These are phyloP conservation scores for Lasiosphaeria ovina DNA, from an alignment of 495 filamentous ascomycete species.

Conservation along the genomic window DNA sequence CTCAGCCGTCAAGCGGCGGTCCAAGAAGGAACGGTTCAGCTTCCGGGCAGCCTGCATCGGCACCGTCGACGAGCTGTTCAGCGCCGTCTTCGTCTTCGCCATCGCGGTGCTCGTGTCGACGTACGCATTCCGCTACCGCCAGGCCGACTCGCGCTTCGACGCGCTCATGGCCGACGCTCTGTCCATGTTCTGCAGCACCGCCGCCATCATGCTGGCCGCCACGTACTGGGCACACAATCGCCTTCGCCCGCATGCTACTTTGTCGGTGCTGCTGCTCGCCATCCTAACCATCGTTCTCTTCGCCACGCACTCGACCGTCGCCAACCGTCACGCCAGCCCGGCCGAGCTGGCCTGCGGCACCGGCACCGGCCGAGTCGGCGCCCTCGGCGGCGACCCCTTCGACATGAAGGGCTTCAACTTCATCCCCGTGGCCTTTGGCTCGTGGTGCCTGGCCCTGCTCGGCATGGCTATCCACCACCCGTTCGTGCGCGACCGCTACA, in stretches of 20 bases:
- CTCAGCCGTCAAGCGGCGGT: slow-evolving; percentile 7
- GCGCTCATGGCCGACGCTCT: slow-evolving; percentile 25
- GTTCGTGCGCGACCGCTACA: not conserved
- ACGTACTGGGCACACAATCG: slow-evolving; percentile 21
- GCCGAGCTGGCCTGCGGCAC: slow-evolving; percentile 19
- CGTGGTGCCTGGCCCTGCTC: slow-evolving; percentile 15
- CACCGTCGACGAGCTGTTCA: slow-evolving; percentile 22
- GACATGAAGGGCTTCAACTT: slow-evolving; percentile 17
- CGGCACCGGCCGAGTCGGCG: slow-evolving; percentile 8
- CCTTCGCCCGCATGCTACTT: slow-evolving; percentile 14
- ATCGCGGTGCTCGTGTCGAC: slow-evolving; percentile 20
- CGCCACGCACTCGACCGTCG: slow-evolving; percentile 17
- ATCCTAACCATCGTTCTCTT: slow-evolving; percentile 20
- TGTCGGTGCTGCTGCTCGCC: slow-evolving; percentile 6
- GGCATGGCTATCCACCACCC: slow-evolving; percentile 20
- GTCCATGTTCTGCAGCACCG: slow-evolving; percentile 19
- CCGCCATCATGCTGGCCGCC: slow-evolving; percentile 21
- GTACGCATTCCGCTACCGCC: slow-evolving; percentile 19
- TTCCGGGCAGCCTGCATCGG: slow-evolving; percentile 16
- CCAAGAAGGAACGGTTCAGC: slow-evolving; percentile 16
- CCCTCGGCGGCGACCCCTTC: slow-evolving; percentile 9
- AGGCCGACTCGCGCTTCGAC: slow-evolving; percentile 23
- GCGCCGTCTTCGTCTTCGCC: slow-evolving; percentile 20
- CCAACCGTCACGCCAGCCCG: slow-evolving; percentile 16
- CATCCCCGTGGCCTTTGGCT: slow-evolving; percentile 16